Evolutionary conservation across 73 alveolate genomes (phyloP), one percentile per base, ranked within the genome.

Genomic region (Symbiodinium natans): DNA sequence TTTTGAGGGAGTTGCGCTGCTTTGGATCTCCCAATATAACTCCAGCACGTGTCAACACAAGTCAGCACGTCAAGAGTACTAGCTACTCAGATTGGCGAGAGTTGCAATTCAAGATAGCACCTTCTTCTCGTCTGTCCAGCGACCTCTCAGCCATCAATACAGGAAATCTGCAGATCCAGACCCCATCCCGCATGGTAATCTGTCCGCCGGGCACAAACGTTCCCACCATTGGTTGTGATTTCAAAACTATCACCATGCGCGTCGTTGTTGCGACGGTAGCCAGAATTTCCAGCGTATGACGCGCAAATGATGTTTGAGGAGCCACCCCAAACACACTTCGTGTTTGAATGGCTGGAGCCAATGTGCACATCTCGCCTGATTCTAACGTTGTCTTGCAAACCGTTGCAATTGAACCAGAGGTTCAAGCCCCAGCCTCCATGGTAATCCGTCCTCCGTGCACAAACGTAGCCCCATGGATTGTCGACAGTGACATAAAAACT

Each of bases 371-470:
- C 41, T 33, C 56, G 25, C 39, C 56, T 54, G 85, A 11, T 54
- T 17, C 84, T 36, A 21, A 89, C 86, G 10, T 38, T 68, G 71
- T 89, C 95, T 11, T n/a, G 75, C 33, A 63, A 19, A 23, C 86
- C 27, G 86, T 80, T 63, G 95, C 82, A 89, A 56, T 48, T 39
- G 34, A 88, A 29, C 59, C 75, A 59, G 38, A 89, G 82, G 41
- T 83, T 56, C 41, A 83, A 31, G 71, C 95, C 95, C 95, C 95
- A 89, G 74, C 95, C 95, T 3, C 95, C 95, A 68, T 89, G 95
- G 38, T 0, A 59, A 39, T 89, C 95, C 3, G 86, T 59, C 75
- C 95, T 25, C 25, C 46, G 41, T 1, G 95, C 95, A 11, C 95
- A 89, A 13, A 89, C 95, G 41, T 89, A 89, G 34, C 95, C 95